A percentile compares a stretch with the other conserved stretches of the same genome.
These are phyloP conservation scores for Teunomyces pallodes DNA, from an alignment of 805 yeast genomes.

Conservation along the genomic window DNA sequence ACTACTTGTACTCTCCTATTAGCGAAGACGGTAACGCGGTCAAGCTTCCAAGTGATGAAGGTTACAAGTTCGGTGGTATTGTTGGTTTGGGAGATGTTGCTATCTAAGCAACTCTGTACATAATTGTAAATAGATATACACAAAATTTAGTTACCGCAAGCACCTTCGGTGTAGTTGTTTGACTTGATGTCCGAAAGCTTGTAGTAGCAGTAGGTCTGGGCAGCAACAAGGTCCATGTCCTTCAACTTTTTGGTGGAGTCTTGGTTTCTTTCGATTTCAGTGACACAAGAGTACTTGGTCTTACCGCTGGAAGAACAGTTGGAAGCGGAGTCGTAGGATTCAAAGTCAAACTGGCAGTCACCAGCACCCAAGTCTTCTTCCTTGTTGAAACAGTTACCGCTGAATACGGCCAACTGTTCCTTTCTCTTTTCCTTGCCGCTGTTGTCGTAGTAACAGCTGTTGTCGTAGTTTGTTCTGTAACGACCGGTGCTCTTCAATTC, in stretches of 20 bases:
- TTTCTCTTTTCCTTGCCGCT: background rate
- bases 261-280: conserved; percentile 11
- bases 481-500: conserved; percentile 9
- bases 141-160: conserved; percentile 11
- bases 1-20: conserved; percentile 88
- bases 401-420: conserved; percentile 7
- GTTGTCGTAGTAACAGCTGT: conserved; percentile 8
- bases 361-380: conserved; percentile 7
- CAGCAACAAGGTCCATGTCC: conserved; percentile 11
- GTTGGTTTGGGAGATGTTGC: conserved; percentile 46
- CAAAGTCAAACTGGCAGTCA: conserved; percentile 10
- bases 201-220: conserved; percentile 11
- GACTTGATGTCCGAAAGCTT: conserved; percentile 5
- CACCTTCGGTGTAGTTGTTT: conserved; percentile 10
- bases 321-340: conserved; percentile 8
- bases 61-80: conserved; percentile 39
- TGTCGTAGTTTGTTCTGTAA: conserved; percentile 10
- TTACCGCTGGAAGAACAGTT: conserved; percentile 9
- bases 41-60: conserved; percentile 59
- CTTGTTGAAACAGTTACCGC: conserved; percentile 11
- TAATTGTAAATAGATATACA: conserved; percentile 7
- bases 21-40: conserved; percentile 40
- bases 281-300: conserved; percentile 13
- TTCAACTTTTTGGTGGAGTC: conserved; percentile 8
- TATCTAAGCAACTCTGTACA: conserved; percentile 21